Conservation (phyloP, 2,329 filamentous ascomycete genomes). For the Beauveria medogensis region DNA sequence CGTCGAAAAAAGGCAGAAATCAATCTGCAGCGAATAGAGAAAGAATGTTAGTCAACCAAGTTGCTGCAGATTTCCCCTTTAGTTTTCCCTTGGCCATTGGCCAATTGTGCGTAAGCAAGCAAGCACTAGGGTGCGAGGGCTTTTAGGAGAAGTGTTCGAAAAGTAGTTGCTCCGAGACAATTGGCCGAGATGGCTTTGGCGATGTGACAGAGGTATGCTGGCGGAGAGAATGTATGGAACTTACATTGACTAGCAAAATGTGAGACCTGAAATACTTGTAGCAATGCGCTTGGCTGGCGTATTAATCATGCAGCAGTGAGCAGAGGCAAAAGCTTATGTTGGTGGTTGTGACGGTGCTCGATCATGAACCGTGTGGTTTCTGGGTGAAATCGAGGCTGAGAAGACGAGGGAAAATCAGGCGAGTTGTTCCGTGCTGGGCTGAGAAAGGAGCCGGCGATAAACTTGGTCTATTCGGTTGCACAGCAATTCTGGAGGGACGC, state of each 20-base stretch:
- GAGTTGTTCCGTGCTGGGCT: neutral
- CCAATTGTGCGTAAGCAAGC: neutral
- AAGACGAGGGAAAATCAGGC: neutral
- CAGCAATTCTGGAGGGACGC: neutral
- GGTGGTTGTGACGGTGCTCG: neutral
- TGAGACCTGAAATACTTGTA: neutral
- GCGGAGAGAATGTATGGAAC: slow-evolving; percentile 3
- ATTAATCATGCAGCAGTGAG: neutral
- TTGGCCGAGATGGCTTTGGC: neutral
- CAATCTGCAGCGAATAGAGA: neutral
- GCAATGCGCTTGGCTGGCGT: neutral
- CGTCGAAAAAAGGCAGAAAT: neutral
- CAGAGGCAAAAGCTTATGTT: neutral
- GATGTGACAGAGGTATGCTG: slow-evolving; percentile 7
- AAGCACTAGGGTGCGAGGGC: neutral
- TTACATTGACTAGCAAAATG: slow-evolving; percentile 8
- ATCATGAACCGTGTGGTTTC: neutral
- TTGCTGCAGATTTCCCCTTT: neutral
- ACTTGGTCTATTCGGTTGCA: neutral
- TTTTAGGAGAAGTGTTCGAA: neutral
- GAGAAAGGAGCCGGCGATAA: neutral
- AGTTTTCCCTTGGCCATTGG: neutral
- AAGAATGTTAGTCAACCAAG: neutral
- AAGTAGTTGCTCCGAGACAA: slow-evolving; percentile 7
- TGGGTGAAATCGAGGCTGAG: neutral